Base-by-base conservation (phyloP, 1,284 basidiomycete species). In the Cryptococcus amylolentus region DNA sequence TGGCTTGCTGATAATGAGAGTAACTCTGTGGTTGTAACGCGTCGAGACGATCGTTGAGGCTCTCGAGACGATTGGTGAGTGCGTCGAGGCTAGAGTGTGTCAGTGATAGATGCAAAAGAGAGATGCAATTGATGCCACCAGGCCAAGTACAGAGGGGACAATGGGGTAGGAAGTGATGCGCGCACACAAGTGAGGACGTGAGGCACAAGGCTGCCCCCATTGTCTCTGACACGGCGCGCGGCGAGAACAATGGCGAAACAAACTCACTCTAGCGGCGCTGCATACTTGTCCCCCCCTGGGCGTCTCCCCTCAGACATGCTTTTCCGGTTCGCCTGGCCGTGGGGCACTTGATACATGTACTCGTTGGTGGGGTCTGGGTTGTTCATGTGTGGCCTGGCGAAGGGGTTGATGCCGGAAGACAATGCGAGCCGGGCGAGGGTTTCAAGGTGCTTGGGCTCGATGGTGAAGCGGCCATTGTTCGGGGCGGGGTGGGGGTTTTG, bases 291-390 rank as follows among this genome's bases (percentile, higher is more conserved):
- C 14, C 26, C 10, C 23, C 38, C 43, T 12, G 7, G 40, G 9
- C 23, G 18, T 13, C 51, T 58, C 41, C 61, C 55, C 49, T 59
- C 53, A 16, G 31, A 53, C 31, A 45, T 31, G 40, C 46, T 52
- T 35, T 35, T 28, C 12, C 23, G 45, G 23, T 14, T 7, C n/a
- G 54, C 53, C 38, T 43, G 51, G 23, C 43, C 20, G 13, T 35
- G 14, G 7, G 61, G 60, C 16, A 66, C 42, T 41, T 67, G 67
- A 51, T 68, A 70, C 63, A 68, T 67, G 58, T 57, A 67, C 35
- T 63, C 63, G 58, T 60, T 65, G 12, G 63, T 67, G 7, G 68
- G 65, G 49, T 70, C 66, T 13, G 49, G 39, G 48, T 70, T 68
- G 38, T 55, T 37, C 58, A 66, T 61, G n/a, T 40, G 51, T 18